A percentile compares a stretch with the other conserved stretches of the same genome.
These are phyloP conservation scores for Colletotrichum sp. DNA, from an alignment of 2,329 filamentous ascomycete species.

Conservation along the genomic window DNA sequence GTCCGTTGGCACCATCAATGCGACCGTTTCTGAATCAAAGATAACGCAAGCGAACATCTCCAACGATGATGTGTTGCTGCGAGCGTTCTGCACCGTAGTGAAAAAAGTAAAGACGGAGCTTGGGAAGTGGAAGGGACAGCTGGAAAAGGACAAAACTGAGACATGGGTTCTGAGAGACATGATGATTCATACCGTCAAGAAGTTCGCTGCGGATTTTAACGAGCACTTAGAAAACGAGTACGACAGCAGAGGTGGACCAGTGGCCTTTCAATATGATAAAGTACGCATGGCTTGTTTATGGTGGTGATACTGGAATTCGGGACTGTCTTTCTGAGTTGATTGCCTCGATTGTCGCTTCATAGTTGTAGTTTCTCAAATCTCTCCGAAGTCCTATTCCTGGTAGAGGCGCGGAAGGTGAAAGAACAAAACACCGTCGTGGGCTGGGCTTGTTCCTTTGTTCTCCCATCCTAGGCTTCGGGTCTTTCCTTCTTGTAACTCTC, in stretches of 20 bases:
- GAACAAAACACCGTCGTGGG: not conserved
- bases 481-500: not conserved
- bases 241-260: not conserved
- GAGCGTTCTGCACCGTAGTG: not conserved
- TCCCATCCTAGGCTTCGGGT: not conserved
- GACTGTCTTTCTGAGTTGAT: not conserved
- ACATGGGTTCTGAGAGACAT: not conserved
- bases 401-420: not conserved
- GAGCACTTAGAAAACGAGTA: not conserved
- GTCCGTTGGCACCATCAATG: not conserved
- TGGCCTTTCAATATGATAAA: not conserved
- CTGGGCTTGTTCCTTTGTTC: not conserved
- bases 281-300: not conserved
- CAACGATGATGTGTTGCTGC: not conserved
- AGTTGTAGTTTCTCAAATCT: not conserved
- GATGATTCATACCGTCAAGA: not conserved
- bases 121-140: not conserved
- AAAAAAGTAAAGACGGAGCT: not conserved
- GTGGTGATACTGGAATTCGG: not conserved
- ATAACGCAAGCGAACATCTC: not conserved
- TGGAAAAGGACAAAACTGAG: not conserved
- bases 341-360: not conserved
- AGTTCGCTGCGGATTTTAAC: not conserved
- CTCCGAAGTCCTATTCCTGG: too few species aligned
- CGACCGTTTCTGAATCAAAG: not conserved